phyloP scores from a whole-genome alignment of 352 stramenopile genomes.

The Globisporangium emineosum region DNA sequence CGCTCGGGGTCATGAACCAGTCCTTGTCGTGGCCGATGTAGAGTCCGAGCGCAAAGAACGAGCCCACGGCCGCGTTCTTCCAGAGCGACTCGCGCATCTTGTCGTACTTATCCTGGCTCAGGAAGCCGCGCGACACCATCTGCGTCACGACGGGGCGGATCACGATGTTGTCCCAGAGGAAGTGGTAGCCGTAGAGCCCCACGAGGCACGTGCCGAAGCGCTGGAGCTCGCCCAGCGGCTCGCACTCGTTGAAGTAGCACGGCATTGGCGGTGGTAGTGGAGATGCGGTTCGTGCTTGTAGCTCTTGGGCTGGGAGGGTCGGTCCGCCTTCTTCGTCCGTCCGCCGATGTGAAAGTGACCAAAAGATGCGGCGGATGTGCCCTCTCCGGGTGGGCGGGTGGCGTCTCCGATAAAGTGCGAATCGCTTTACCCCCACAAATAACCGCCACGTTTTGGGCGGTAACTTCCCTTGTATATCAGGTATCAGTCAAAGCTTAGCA shows the following conservation, averaged over 20 bases:
- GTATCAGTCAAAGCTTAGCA: background rate
- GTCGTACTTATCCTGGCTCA: slow-evolving; percentile 62
- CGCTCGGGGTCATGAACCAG: slow-evolving; percentile 74
- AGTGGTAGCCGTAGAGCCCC: slow-evolving; percentile 72
- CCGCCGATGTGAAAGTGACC: slow-evolving; percentile 8
- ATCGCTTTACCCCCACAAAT: background rate
- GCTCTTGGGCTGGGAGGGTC: background rate
- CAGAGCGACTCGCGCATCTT: slow-evolving; percentile 84
- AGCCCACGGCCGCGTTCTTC: slow-evolving; percentile 73
- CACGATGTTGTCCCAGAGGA: slow-evolving; percentile 54
- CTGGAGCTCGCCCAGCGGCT: slow-evolving; percentile 44
- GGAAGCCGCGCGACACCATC: slow-evolving; percentile 35
- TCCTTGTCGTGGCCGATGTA: slow-evolving; percentile 60
- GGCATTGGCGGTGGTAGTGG: slow-evolving; percentile 37
- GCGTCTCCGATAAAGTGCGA: slow-evolving; percentile 1
- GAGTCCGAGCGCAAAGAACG: slow-evolving; percentile 55
- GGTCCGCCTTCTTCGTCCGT: background rate
- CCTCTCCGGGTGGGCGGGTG: background rate
- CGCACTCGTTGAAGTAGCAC: slow-evolving; percentile 70
- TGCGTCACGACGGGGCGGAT: slow-evolving; percentile 51
- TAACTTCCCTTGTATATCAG: background rate
- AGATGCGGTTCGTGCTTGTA: background rate
- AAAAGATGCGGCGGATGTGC: background rate
- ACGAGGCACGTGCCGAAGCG: slow-evolving; percentile 54
- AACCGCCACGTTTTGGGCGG: background rate